These are phyloP conservation scores for Botrytis fragariae DNA, from an alignment of 2,329 filamentous ascomycete species.

Conservation along the genomic window DNA sequence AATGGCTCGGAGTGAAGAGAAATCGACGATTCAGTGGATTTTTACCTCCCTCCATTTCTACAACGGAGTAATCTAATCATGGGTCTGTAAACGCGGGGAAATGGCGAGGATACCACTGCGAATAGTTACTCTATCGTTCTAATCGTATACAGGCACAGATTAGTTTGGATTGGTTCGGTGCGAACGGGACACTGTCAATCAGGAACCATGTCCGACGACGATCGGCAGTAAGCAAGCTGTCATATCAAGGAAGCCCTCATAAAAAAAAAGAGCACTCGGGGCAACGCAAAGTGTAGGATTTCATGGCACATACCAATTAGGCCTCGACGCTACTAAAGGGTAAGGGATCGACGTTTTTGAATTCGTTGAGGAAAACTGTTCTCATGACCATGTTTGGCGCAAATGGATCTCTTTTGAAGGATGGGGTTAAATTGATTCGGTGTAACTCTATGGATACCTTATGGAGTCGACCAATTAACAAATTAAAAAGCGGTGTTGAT, in stretches of 20 bases:
- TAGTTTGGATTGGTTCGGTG: not conserved
- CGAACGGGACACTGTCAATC: not conserved
- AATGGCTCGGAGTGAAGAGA: not conserved
- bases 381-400: not conserved
- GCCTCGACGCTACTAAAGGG: not conserved
- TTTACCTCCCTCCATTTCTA: not conserved
- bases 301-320: not conserved
- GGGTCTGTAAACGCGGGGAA: not conserved
- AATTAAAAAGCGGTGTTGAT: not conserved
- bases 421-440: constrained; percentile 1
- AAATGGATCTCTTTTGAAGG: not conserved
- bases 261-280: not conserved
- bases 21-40: not conserved
- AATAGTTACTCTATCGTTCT: not conserved
- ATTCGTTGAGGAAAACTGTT: not conserved
- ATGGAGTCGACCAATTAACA: not conserved
- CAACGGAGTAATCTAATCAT: not conserved
- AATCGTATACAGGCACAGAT: not conserved
- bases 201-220: constrained; percentile 5
- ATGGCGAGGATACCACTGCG: not conserved
- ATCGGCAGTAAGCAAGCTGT: not conserved
- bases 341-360: not conserved
- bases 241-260: not conserved
- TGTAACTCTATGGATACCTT: not conserved
- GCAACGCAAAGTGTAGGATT: not conserved